A percentile compares a stretch with the other conserved stretches of the same genome.
These are phyloP conservation scores for Aaosphaeria arxii DNA, from an alignment of 2,329 filamentous ascomycete species.

Conservation along the genomic window DNA sequence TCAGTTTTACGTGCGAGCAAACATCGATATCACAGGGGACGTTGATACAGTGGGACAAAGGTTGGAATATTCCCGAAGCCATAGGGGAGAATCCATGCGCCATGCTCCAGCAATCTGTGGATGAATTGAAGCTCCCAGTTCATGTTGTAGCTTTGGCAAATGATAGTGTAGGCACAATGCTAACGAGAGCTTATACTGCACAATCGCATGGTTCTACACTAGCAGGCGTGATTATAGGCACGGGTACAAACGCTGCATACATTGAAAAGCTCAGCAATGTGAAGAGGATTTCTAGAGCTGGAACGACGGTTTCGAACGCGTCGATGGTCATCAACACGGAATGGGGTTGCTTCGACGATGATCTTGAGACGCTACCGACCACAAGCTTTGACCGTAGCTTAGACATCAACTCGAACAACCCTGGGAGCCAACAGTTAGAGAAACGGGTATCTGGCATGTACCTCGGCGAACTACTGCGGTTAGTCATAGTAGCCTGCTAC, in stretches of 20 bases:
- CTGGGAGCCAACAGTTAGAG: slow-evolving; percentile 93
- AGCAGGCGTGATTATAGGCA: slow-evolving; percentile 83
- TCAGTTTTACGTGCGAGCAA: too few relatives aligned
- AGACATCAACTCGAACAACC: slow-evolving; percentile 76
- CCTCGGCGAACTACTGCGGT: slow-evolving; percentile 81
- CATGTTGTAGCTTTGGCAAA: too few relatives aligned
- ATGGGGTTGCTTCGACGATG: slow-evolving; percentile 95
- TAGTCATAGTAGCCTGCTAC: slow-evolving; percentile 49
- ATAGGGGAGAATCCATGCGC: too few relatives aligned
- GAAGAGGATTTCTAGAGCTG: slow-evolving; percentile 59
- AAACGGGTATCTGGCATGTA: slow-evolving; percentile 97
- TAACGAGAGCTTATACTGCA: too few relatives aligned
- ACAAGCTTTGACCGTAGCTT: slow-evolving; percentile 75
- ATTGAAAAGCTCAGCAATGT: slow-evolving; percentile 81
- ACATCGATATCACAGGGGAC: too few relatives aligned
- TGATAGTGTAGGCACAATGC: too few relatives aligned
- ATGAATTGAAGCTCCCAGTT: too few relatives aligned
- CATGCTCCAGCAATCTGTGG: too few relatives aligned
- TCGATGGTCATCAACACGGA: slow-evolving; percentile 95
- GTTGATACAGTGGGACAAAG: too few relatives aligned
- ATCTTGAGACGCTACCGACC: slow-evolving; percentile 75
- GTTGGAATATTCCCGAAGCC: too few relatives aligned
- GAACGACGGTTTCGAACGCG: slow-evolving; percentile 50
- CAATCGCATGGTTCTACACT: too few relatives aligned
- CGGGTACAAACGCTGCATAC: slow-evolving; percentile 92